phyloP scores from a whole-genome alignment of 1,139 yeast species.

The Geotrichum carabidarum region DNA sequence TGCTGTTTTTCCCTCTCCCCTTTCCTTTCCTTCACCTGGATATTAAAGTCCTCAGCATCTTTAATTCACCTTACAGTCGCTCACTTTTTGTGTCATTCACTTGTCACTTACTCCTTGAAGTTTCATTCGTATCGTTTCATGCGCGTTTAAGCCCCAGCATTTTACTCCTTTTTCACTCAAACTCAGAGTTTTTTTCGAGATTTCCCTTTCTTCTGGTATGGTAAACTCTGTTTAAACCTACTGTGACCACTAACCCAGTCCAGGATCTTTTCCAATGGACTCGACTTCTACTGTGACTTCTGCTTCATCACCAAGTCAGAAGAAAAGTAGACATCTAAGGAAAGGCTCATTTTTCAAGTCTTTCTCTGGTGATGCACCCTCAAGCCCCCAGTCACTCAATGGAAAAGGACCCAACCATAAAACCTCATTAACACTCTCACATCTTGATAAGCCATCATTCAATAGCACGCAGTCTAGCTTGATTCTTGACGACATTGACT shows the following conservation, averaged over 20 bases:
- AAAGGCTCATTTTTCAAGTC: constrained; percentile 14
- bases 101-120: neutral
- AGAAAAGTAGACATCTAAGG: constrained; percentile 6
- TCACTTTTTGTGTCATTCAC: neutral
- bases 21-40: too few species aligned
- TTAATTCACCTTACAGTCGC: too few species aligned
- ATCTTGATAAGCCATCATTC: constrained; percentile 9
- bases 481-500: too few species aligned
- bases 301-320: neutral
- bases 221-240: neutral
- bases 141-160: neutral
- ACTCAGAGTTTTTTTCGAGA: constrained; percentile 7
- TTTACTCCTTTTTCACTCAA: constrained; percentile 1
- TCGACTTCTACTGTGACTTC: constrained; percentile 1
- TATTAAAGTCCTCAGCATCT: too few species aligned
- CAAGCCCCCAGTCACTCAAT: constrained; percentile 1
- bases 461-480: neutral
- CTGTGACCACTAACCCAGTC: neutral
- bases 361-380: constrained; percentile 11
- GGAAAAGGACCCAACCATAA: constrained; percentile 4
- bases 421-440: constrained; percentile 5
- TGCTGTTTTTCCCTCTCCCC: too few species aligned
- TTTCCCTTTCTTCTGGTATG: neutral
- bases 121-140: neutral
- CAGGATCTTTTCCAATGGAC: constrained; percentile 3